Evolutionary conservation across 192 early-diverging fungal genomes (phyloP), one percentile per base, ranked within the genome.

Genomic region (Oehlia diaphana): DNA sequence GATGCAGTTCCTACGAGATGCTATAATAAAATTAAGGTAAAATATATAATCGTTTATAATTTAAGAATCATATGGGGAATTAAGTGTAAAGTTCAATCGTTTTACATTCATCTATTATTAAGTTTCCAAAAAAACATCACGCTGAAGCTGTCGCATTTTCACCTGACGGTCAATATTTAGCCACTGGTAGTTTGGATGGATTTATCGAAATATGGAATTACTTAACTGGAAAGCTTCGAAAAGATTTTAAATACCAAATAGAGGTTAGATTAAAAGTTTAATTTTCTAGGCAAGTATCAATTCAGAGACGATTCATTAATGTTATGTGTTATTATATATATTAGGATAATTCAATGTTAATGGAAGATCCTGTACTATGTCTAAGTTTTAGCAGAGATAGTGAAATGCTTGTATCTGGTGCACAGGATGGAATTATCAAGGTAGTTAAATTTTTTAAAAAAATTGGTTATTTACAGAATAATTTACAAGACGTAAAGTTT

Each of bases 151-250:
- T 89, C 3, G 89, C 87, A 39, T 98, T 98, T 81, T 96, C 96
- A 0, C 91, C 93, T 4, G 91, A 94, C 74, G 95, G 96, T 9
- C 91, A 93, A 65, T 93, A 88, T 53, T 81, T 99, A 21, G 95
- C 88, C 8, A 97, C 96, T 26, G 98, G 98, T 35, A 93, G 92
- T 67, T 85, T 90, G 50, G 98, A 98, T 87, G 98, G 98, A 2
- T 95, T 98, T 83, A 95, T 99, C 80, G 98, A 99, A 85, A 82
- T 99, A 16, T 99, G 95, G 96, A 96, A 97, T 78, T 93, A 91
- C 74, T 86, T 94, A 74, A 97, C 96, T 1, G 96, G 95, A 2
- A 99, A 97, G 81, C 86, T 96, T 26, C 85, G 95, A 42, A 92
- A 87, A 70, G 96, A 97, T 86, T 85, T 99, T 31, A 89, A 91